phyloP scores from a whole-genome alignment of 441 rosid species.

The Erodium trifolium region DNA sequence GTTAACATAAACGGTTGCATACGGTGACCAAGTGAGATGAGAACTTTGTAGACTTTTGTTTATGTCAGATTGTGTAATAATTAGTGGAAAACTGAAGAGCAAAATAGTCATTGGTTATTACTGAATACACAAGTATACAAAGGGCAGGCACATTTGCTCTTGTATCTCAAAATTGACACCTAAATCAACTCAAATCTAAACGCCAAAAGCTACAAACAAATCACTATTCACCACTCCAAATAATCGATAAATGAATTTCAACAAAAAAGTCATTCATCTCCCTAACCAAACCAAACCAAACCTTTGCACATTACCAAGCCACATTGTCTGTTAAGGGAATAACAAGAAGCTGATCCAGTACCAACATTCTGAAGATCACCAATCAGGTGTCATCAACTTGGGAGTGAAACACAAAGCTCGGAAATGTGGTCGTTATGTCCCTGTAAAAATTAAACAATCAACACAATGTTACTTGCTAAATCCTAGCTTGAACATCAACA shows the following conservation, averaged over 20 bases:
- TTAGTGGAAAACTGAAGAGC: too few relatives aligned
- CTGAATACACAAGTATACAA: background rate
- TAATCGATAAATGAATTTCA: background rate
- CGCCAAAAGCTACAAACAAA: too few relatives aligned
- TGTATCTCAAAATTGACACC: background rate
- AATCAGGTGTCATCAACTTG: slow-evolving; percentile 30
- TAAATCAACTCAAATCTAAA: background rate
- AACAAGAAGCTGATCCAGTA: background rate
- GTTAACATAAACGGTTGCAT: too few relatives aligned
- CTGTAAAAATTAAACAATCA: slow-evolving; percentile 28
- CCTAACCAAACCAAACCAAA: background rate
- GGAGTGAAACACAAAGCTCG: slow-evolving; percentile 62
- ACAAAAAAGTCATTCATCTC: background rate
- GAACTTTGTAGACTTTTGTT: too few relatives aligned
- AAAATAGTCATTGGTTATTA: background rate
- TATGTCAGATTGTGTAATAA: too few relatives aligned
- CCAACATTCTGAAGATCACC: background rate
- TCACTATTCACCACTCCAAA: too few relatives aligned
- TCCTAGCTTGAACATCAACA: background rate
- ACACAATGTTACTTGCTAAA: background rate
- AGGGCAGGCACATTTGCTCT: background rate
- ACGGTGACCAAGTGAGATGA: too few relatives aligned
- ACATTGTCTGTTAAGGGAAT: background rate
- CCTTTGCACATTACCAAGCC: background rate
- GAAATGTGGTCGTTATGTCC: slow-evolving; percentile 86